Conservation (phyloP, 177 flowering plant genomes). For the Vitis hybrid region DNA sequence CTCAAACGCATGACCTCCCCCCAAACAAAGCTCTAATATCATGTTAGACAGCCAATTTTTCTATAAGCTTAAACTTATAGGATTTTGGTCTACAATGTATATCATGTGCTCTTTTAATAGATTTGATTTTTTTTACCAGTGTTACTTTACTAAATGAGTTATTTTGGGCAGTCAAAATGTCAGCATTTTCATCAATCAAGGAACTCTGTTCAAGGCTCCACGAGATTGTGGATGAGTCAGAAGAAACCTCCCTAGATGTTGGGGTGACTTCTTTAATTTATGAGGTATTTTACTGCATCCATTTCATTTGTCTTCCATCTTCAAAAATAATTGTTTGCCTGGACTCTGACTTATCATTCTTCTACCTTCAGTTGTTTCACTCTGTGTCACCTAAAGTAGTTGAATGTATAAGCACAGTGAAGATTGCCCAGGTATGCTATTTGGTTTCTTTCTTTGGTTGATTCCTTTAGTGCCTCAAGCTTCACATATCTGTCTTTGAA, state of each 20-base stretch:
- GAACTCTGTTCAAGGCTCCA: conserved; percentile 65
- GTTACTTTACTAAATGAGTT: conserved; percentile 4
- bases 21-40: too few species aligned
- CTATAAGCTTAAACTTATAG: too few species aligned
- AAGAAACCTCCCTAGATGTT: conserved; percentile 26
- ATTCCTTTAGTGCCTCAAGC: background rate
- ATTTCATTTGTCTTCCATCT: background rate
- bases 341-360: conserved; percentile 11
- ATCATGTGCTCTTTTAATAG: background rate
- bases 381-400: conserved; percentile 48
- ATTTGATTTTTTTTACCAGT: background rate
- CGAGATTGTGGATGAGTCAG: conserved; percentile 20
- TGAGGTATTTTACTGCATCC: conserved; percentile 49
- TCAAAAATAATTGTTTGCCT: background rate
- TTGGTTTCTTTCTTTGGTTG: conserved; percentile 2
- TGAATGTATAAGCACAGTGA: conserved; percentile 63
- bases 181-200: conserved; percentile 62
- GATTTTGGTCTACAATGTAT: background rate
- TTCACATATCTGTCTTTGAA: background rate
- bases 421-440: conserved; percentile 77
- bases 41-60: too few species aligned
- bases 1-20: too few species aligned
- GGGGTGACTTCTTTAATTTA: conserved; percentile 35
- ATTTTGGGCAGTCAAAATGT: conserved; percentile 62
- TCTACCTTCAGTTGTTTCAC: conserved; percentile 49